Evolutionary conservation across 1,139 yeast species (phyloP).

Genomic region (Yamadazyma atlantica): DNA sequence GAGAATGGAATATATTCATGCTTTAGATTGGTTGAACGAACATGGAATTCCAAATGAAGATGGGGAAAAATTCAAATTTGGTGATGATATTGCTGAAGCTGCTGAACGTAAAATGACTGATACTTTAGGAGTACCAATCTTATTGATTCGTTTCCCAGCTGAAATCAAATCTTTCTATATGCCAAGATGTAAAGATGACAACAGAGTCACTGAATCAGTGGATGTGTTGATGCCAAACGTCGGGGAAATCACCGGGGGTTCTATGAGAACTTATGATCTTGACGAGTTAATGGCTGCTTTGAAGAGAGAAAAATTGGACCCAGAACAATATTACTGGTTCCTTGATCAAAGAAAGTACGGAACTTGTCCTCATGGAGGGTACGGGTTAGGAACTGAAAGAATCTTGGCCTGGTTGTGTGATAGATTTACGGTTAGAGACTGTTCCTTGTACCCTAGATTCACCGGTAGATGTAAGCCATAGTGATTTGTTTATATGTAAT

Average conservation of each 20-base stretch:
- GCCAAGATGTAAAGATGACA: constrained; percentile 89
- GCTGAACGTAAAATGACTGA: constrained; percentile 99
- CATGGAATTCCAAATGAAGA: constrained; percentile 93
- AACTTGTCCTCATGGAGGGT: constrained; percentile 98
- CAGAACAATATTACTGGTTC: constrained; percentile 89
- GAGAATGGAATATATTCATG: constrained; percentile 89
- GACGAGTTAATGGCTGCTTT: constrained; percentile 88
- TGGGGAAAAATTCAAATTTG: constrained; percentile 87
- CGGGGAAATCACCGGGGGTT: constrained; percentile 98
- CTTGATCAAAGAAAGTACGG: constrained; percentile 95
- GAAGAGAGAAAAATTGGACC: constrained; percentile 85
- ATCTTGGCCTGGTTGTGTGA: constrained; percentile 97
- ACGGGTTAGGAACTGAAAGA: constrained; percentile 98
- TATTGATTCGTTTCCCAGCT: constrained; percentile 92
- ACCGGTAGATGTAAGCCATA: constrained; percentile 97
- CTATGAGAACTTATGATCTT: constrained; percentile 88
- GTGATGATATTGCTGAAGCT: constrained; percentile 99
- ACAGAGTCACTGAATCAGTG: constrained; percentile 94
- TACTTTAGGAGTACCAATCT: constrained; percentile 85
- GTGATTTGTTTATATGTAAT: constrained; percentile 3
- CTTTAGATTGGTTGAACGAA: constrained; percentile 95
- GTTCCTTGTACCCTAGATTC: constrained; percentile 96
- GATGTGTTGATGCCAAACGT: constrained; percentile 98
- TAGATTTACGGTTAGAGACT: constrained; percentile 96
- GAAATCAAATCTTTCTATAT: constrained; percentile 97